Evolutionary conservation across 176 grass and related monocot genomes (phyloP).

Genomic region (Saccharum officinarum): DNA sequence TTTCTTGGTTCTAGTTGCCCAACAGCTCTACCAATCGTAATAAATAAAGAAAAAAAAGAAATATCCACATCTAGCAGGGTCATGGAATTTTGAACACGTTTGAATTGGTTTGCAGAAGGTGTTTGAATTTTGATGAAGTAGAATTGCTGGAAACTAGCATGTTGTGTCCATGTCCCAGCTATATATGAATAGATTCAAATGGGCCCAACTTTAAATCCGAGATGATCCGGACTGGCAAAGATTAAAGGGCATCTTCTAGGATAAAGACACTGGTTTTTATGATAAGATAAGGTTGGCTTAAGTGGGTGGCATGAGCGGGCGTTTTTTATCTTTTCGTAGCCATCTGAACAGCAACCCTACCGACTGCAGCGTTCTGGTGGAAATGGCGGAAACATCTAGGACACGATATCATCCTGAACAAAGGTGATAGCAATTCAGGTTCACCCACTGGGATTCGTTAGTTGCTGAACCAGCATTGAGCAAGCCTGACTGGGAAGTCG

Average conservation of each 20-base stretch:
- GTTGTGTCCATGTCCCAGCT: neutral
- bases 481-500: neutral
- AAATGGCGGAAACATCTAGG: neutral
- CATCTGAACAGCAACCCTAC: neutral
- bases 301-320: slow-evolving; percentile 23
- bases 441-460: neutral
- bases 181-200: neutral
- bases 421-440: neutral
- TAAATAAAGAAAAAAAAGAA: neutral
- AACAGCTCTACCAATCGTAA: neutral
- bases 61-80: neutral
- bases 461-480: too few relatives aligned
- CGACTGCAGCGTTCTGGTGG: neutral
- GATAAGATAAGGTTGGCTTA: slow-evolving; percentile 52
- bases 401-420: neutral
- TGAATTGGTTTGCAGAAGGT: neutral
- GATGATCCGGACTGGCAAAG: slow-evolving; percentile 33
- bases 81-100: neutral
- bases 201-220: slow-evolving; percentile 32
- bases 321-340: slow-evolving; percentile 9
- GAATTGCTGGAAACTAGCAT: neutral
- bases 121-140: neutral
- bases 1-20: neutral
- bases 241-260: neutral
- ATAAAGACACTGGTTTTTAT: slow-evolving; percentile 37